Evolutionary conservation across 2,329 filamentous ascomycete species (phyloP), one percentile per base, ranked within the genome.

Genomic region (Alternaria hordeiaustralica): DNA sequence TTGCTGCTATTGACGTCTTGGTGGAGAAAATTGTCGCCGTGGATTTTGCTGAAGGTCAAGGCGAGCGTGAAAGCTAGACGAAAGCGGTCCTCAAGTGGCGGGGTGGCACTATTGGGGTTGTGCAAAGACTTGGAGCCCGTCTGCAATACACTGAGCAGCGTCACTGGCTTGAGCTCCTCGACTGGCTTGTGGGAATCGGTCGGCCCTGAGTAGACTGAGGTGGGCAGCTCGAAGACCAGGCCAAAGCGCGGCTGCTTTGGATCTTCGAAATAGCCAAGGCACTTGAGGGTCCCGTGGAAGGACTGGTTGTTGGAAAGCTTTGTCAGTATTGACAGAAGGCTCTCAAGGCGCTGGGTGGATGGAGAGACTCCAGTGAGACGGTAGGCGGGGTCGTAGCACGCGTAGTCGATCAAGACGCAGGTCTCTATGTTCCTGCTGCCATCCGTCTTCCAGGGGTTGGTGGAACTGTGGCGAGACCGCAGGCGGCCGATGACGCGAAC

Each of bases 151-250:
- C 80, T 83, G n/a, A 84, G 76, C 6, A 86, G 75, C 41, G 82
- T 84, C 15, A 81, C 76, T 26, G 83, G 82, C 54, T 76, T 75
- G 23, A 82, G 66, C n/a, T 79, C 74, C 20, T 76, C 76, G 23
- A 71, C 18, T 28, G 71, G 58, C 51, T 78, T 75, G 10, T 88
- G 82, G 66, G 87, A 86, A 79, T 92, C 90, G 9, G 86, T 83
- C 56, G 77, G 57, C 66, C 78, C 78, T 10, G 79, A 79, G 64
- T 82, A 81, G 12, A 83, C 77, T 9, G 78, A 79, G 1, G 87
- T 84, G 2, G 92, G 92, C 28, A 94, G 87, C 54, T 91, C 89
- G 71, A 93, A 95, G 11, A 95, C 86, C 11, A 95, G 83, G 6
- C 92, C 92, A 58, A 93, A 87, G 10, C 92, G 86, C 1, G 83